Percentiles rank a stretch among this genome's conserved stretches.
Conservation (phyloP, 2,329 filamentous ascomycete species). For the Dichotomopilus funicola region DNA sequence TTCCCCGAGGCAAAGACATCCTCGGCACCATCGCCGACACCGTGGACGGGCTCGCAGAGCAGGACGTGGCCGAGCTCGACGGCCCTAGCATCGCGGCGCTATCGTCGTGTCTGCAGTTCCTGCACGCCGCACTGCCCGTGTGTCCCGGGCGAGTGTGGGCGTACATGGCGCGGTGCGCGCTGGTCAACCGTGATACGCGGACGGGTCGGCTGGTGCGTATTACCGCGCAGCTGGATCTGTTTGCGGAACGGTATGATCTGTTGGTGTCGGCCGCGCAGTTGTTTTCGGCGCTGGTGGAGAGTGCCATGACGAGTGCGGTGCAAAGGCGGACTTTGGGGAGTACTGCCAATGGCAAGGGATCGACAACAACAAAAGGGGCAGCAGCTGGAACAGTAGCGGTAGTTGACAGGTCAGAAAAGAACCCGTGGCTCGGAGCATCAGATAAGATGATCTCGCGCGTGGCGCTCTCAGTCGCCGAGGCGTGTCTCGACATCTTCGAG, state of each 20-base stretch:
- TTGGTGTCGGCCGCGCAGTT: conserved; percentile 66
- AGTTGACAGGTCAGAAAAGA: conserved; percentile 37
- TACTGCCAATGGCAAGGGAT: no score
- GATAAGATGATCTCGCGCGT: conserved; percentile 70
- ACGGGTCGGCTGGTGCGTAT: conserved; percentile 72
- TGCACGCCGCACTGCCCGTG: conserved; percentile 65
- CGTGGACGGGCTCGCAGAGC: conserved; percentile 64
- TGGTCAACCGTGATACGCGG: conserved; percentile 70
- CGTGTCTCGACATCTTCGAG: conserved; percentile 76
- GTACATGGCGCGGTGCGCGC: conserved; percentile 71
- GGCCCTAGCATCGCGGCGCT: conserved; percentile 60
- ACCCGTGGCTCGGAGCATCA: conserved; percentile 64
- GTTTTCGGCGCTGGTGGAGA: conserved; percentile 69
- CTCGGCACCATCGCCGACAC: conserved; percentile 77
- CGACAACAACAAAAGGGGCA: conserved; percentile 25
- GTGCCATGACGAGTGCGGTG: conserved; percentile 63
- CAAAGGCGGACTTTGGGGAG: conserved; percentile 46
- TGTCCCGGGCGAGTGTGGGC: conserved; percentile 86
- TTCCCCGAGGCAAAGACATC: conserved; percentile 61
- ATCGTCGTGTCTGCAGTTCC: conserved; percentile 69
- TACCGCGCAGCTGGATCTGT: conserved; percentile 74
- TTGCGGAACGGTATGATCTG: conserved; percentile 69
- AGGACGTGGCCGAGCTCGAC: conserved; percentile 50
- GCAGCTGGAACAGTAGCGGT: conserved; percentile 40
- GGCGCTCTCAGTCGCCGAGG: conserved; percentile 64